Evolutionary conservation across 345 rosid species (phyloP), one percentile per base, ranked within the genome.

Genomic region (Pelargonium nanum): DNA sequence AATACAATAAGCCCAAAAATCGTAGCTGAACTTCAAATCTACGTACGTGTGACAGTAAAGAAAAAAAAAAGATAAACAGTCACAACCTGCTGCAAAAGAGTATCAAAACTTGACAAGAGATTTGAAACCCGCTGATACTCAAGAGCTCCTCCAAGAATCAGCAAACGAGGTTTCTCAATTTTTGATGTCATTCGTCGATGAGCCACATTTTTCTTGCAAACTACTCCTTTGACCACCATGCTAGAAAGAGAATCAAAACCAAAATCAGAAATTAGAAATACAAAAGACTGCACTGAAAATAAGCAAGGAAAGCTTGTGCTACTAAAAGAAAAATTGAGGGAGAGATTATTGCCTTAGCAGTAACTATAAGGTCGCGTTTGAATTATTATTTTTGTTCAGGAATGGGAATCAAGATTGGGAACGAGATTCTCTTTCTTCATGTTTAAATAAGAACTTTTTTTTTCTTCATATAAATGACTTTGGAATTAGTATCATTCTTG

Each of bases 161-260:
- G 61, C 50, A 94, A 61, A 45, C 91, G 89, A 65, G 96, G 89
- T 79, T 78, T 94, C 70, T 84, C 96, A 57, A 86, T 75, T 72
- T 83, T 88, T 55, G 95, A 76, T 61, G 77, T 86, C 99, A 94
- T 90, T 68, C 95, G 83, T 25, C 95, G 87, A 74, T 94, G 96
- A 65, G 97, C 95, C 70, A 94, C 89, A 67, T 94, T 94, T 81
- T 90, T 94, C 83, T 94, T 94, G 73, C 97, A 94, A 69, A 90
- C 99, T 75, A 94, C 93, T 81, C 99, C 97, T 67, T 80, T 89
- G 30, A 78, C 82, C 75, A 90, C 90, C 88, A 81, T 79, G 75
- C 99, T 94, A 65, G 57, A 63, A 65, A 59, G 60, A 22, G 10
- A 75, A 74, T 19, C 57, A 62, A 65, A 65, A 54, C 48, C 48